A percentile compares a stretch with the other conserved stretches of the same genome.
These are phyloP conservation scores for Thielaviopsis ethacetica DNA, from an alignment of 2,329 filamentous ascomycete species.

Conservation along the genomic window DNA sequence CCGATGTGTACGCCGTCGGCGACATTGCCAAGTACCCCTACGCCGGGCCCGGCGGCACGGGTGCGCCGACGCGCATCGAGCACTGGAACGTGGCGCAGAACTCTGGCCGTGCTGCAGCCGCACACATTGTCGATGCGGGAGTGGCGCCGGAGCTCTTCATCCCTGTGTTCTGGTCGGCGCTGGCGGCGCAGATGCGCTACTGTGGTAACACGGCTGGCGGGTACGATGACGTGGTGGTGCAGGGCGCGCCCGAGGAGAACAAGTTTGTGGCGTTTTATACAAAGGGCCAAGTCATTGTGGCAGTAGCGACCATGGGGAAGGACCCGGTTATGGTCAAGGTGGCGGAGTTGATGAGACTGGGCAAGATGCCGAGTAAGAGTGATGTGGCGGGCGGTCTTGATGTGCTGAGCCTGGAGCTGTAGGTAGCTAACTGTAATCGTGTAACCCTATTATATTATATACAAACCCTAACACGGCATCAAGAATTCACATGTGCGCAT, in stretches of 20 bases:
- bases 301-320: conserved; percentile 77
- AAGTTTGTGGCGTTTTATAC: conserved; percentile 86
- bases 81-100: conserved; percentile 99
- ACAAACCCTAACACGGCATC: background rate
- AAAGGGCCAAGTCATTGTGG: conserved; percentile 72
- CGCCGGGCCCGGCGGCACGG: conserved; percentile 69
- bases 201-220: conserved; percentile 71
- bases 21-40: conserved; percentile 95
- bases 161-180: conserved; percentile 91
- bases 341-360: conserved; percentile 68
- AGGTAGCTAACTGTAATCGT: no score
- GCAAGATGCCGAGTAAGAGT: conserved; percentile 69
- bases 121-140: conserved; percentile 52
- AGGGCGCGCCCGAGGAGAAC: conserved; percentile 57
- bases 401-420: conserved; percentile 21
- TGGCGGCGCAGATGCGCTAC: conserved; percentile 80
- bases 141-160: conserved; percentile 49
- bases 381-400: conserved; percentile 51
- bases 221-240: conserved; percentile 71
- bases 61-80: conserved; percentile 66
- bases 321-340: conserved; percentile 75
- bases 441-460: background rate
- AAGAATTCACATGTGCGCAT: background rate
- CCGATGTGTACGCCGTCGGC: conserved; percentile 81
- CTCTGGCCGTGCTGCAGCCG: conserved; percentile 63